Evolutionary conservation across 2,329 filamentous ascomycete species (phyloP), one percentile per base, ranked within the genome.

Genomic region (Lecanicillium sp.): DNA sequence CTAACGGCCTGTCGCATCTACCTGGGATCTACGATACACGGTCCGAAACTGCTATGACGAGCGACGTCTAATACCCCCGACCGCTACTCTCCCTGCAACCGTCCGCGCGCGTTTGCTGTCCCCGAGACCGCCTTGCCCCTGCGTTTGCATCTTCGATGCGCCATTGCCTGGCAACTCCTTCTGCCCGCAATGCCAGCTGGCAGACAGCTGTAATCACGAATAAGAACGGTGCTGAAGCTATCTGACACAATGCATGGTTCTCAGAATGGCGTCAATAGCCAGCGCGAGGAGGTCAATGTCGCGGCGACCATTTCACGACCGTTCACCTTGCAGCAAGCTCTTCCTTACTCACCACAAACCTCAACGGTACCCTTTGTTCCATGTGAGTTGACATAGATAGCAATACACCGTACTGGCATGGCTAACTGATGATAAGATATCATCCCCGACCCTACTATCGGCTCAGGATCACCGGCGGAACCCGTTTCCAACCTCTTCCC

Each of bases 341-440:
- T 93, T 38, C 85, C 86, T n/a, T 90, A 83, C 66, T 87, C 87
- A 44, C 87, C 88, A 20, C 84, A 91, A 62, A 87, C 84, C 41
- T 89, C 86, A 3, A 84, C 90, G 41, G 76, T 87, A 44, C 87
- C 87, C 3, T 88, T 91, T 64, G 80, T 86, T 63, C 78, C 86
- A 55, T 82, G 87, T 90, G 67, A 14, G 45, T 15, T 54, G 72
- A 60, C 44, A 8, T 37, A 20, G 37, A 40, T 40, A 20, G 30
- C 29, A 15, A 26, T 15, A 44, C 30, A 38, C 11, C 30, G 23
- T 33, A 32, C 19, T 4, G 30, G 24, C n/a, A n/a, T n/a, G 21
- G 37, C 32, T 26, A 19, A 41, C n/a, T 40, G 41, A 8, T 27
- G 14, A 15, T 5, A 54, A 86, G 83, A 81, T 58, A 77, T 86